phyloP scores from a whole-genome alignment of 768 basidiomycete genomes.

The Russula foetens region DNA sequence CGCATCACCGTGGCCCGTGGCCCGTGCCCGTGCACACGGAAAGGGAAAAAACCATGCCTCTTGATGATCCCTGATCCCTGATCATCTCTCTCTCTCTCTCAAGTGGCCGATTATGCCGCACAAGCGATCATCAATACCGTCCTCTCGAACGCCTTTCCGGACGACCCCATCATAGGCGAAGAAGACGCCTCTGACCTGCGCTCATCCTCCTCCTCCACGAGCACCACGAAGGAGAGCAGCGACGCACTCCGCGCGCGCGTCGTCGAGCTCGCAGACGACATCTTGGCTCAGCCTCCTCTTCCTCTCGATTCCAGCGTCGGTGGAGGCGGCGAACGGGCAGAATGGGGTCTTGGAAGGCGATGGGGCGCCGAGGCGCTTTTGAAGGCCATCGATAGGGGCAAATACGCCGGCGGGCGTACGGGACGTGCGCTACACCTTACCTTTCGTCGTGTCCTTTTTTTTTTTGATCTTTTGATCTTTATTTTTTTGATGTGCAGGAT shows the following conservation, averaged over 20 bases:
- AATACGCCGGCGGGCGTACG: slow-evolving; percentile 54
- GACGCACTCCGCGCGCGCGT: slow-evolving; percentile 52
- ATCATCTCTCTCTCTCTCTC: too few species aligned
- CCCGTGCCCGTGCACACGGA: too few species aligned
- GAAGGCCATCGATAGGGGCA: slow-evolving; percentile 82
- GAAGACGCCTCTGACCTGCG: slow-evolving; percentile 84
- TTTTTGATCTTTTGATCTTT: neutral
- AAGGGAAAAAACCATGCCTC: too few species aligned
- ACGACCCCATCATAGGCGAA: slow-evolving; percentile 88
- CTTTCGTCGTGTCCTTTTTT: too few species aligned
- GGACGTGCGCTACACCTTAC: slow-evolving; percentile 64
- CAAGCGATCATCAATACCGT: slow-evolving; percentile 88
- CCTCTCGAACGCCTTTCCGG: slow-evolving; percentile 67
- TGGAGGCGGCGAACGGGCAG: slow-evolving; percentile 44
- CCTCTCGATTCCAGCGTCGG: neutral
- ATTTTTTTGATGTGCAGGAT: neutral
- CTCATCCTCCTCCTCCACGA: neutral
- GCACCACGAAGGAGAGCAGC: slow-evolving; percentile 19
- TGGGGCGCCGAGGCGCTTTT: slow-evolving; percentile 54
- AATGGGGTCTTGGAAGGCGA: slow-evolving; percentile 69
- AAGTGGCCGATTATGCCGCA: slow-evolving; percentile 90
- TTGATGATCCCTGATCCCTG: too few species aligned
- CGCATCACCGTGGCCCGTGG: too few species aligned
- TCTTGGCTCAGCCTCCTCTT: slow-evolving; percentile 45
- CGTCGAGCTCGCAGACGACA: slow-evolving; percentile 74